phyloP scores from a whole-genome alignment of 306 rosid genomes.

The Prunus campanulata region DNA sequence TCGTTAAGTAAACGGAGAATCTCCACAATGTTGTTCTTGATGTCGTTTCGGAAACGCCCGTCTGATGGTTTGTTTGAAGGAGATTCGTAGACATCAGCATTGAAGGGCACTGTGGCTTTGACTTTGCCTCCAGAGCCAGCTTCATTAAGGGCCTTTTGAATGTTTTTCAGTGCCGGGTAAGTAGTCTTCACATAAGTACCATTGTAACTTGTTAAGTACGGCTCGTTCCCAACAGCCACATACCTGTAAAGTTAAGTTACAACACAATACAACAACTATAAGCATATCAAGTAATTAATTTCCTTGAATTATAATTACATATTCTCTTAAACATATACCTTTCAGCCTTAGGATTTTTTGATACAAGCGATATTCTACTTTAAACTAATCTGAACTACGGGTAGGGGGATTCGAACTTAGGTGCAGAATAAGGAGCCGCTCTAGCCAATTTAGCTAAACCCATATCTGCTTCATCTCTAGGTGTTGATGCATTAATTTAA shows the following conservation, averaged over 20 bases:
- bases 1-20: slow-evolving; percentile 44
- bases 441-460: too few species aligned
- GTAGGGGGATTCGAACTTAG: too few species aligned
- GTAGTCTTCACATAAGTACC: slow-evolving; percentile 31
- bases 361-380: too few species aligned
- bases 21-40: slow-evolving; percentile 28
- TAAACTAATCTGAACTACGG: too few species aligned
- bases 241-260: slow-evolving; percentile 35
- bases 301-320: too few species aligned
- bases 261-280: too few species aligned
- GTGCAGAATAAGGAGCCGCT: too few species aligned
- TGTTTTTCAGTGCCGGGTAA: slow-evolving; percentile 66
- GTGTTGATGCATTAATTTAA: too few species aligned
- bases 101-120: slow-evolving; percentile 59
- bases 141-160: slow-evolving; percentile 59
- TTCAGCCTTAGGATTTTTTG: too few species aligned
- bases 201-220: slow-evolving; percentile 63
- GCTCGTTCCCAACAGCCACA: slow-evolving; percentile 76
- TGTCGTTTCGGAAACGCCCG: slow-evolving; percentile 51
- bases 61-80: slow-evolving; percentile 50
- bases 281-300: not conserved
- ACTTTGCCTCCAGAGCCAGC: slow-evolving; percentile 51
- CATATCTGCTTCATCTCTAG: too few species aligned
- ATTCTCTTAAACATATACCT: too few species aligned
- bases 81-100: slow-evolving; percentile 78